Evolutionary conservation across 257 asterid species (phyloP).

Genomic region (Lycium barbarum): DNA sequence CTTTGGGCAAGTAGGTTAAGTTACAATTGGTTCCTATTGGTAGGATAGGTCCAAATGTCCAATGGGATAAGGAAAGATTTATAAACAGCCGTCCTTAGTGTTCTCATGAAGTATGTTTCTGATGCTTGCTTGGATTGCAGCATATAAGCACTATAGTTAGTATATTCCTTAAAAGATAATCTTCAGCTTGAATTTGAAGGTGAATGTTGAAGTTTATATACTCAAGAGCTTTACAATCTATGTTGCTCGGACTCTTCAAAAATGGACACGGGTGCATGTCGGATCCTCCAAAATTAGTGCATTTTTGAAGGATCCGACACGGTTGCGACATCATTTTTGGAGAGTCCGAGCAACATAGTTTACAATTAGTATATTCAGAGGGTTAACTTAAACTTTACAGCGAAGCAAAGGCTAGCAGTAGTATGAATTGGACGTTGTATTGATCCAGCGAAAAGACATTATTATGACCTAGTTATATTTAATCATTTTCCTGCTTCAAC

Average conservation of each 20-base stretch:
- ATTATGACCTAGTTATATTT: background rate
- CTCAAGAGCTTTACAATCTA: background rate
- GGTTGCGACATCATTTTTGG: no score
- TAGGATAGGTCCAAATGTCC: background rate
- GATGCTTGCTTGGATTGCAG: background rate
- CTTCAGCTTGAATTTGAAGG: background rate
- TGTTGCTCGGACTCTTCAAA: no score
- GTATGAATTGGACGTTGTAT: background rate
- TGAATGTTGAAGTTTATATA: background rate
- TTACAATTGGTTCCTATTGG: background rate
- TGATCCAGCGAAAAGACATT: background rate
- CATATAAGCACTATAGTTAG: background rate
- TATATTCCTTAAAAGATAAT: background rate
- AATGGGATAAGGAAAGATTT: background rate
- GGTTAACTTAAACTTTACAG: background rate
- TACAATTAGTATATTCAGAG: background rate
- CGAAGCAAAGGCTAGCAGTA: background rate
- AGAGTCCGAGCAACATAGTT: no score
- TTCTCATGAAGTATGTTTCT: background rate
- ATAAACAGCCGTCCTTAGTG: background rate
- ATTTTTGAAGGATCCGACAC: no score
- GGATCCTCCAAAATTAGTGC: no score
- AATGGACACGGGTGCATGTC: no score
- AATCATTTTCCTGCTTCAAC: background rate
- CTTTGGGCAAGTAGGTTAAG: conserved; percentile 10